A percentile compares a stretch with the other conserved stretches of the same genome.
Conservation (phyloP, 345 rosid genomes). For the Rhodamnia rubescens region DNA sequence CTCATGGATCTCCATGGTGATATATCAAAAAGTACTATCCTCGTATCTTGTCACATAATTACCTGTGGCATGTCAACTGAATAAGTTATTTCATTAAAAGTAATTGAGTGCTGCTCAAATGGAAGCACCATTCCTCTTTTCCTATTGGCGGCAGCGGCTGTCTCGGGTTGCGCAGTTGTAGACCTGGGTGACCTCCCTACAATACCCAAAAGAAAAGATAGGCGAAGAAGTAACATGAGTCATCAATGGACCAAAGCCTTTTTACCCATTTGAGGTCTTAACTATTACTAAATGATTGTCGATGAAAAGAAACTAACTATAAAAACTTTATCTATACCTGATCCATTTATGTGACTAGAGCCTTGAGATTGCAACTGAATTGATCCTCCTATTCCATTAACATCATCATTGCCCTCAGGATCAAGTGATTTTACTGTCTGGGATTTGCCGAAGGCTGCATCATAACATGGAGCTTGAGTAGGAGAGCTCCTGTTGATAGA, state of each 20-base stretch:
- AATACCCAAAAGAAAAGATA: background rate
- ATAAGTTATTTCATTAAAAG: slow-evolving; percentile 37
- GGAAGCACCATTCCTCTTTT: slow-evolving; percentile 57
- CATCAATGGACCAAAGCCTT: background rate
- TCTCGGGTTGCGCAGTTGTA: background rate
- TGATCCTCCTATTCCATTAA: slow-evolving; percentile 8
- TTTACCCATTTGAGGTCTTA: background rate
- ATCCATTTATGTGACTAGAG: slow-evolving; percentile 1
- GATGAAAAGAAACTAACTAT: background rate
- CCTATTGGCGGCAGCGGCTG: background rate
- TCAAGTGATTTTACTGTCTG: slow-evolving; percentile 36
- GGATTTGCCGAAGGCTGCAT: slow-evolving; percentile 49
- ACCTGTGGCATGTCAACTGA: slow-evolving; percentile 59
- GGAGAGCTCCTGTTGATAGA: background rate
- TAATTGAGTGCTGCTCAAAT: slow-evolving; percentile 36
- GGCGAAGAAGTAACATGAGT: background rate
- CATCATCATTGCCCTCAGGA: slow-evolving; percentile 10
- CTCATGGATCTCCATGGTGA: no score
- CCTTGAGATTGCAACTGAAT: slow-evolving; percentile 12
- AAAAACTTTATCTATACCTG: slow-evolving; percentile 1
- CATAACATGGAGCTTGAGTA: background rate
- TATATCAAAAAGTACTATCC: background rate
- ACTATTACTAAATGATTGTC: background rate
- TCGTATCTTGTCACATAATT: background rate
- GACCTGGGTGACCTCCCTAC: background rate